Evolutionary conservation across 1,139 yeast genomes (phyloP).

Genomic region (Pichia sp.): DNA sequence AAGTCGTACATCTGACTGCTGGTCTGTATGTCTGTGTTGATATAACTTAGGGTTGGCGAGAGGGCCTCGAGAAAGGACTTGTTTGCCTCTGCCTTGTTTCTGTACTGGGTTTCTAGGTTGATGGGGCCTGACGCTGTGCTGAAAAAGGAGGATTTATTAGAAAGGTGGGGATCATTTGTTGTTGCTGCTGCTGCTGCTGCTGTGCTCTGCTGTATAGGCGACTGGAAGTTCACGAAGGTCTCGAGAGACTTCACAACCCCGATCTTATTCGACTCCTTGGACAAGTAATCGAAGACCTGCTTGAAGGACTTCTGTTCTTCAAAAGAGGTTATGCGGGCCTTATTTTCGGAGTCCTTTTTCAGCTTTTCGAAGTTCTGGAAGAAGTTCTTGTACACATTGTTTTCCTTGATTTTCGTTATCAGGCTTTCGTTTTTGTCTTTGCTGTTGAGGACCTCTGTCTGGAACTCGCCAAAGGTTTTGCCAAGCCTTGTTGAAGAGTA

Average conservation of each 20-base stretch:
- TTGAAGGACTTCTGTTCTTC: slow-evolving; percentile 33
- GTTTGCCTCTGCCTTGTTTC: slow-evolving; percentile 14
- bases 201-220: slow-evolving; percentile 9
- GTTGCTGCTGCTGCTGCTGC: neutral
- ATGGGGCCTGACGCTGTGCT: slow-evolving; percentile 17
- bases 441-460: neutral
- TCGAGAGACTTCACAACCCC: slow-evolving; percentile 29
- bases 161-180: neutral
- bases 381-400: slow-evolving; percentile 25
- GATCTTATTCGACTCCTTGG: slow-evolving; percentile 24
- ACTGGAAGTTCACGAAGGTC: slow-evolving; percentile 22
- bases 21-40: slow-evolving; percentile 22
- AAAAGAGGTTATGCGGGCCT: slow-evolving; percentile 26
- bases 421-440: slow-evolving; percentile 2
- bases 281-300: slow-evolving; percentile 29
- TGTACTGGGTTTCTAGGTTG: slow-evolving; percentile 19
- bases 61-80: slow-evolving; percentile 20
- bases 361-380: slow-evolving; percentile 28
- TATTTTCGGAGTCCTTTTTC: slow-evolving; percentile 18
- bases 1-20: slow-evolving; percentile 24
- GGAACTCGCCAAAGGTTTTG: slow-evolving; percentile 22
- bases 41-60: slow-evolving; percentile 25
- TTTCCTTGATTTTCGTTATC: slow-evolving; percentile 18
- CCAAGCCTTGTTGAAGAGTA: slow-evolving; percentile 16
- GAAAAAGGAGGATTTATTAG: slow-evolving; percentile 13